Evolutionary conservation across 768 basidiomycete species (phyloP).

Genomic region (Hygrophoropsis aurantiaca): DNA sequence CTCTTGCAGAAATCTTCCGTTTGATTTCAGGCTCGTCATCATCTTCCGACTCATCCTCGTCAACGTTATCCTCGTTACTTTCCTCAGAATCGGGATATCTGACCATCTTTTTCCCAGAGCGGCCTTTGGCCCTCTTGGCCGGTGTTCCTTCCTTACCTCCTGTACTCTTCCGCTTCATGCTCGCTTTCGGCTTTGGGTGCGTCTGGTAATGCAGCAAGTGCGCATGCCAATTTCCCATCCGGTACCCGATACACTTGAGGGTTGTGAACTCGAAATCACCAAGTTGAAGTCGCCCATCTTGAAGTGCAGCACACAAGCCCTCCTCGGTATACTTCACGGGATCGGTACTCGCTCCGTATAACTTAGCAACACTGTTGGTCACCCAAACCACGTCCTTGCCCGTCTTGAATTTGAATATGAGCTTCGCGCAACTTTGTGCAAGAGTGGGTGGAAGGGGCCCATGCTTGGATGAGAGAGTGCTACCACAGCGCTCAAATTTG

Average conservation of each 20-base stretch:
- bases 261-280: constrained; percentile 16
- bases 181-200: constrained; percentile 10
- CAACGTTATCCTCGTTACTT: neutral
- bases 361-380: neutral
- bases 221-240: constrained; percentile 16
- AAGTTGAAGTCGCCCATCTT: constrained; percentile 16
- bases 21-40: constrained; percentile 12
- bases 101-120: neutral
- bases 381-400: constrained; percentile 5
- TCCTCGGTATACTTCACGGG: constrained; percentile 5
- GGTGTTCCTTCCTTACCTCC: neutral
- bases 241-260: constrained; percentile 19
- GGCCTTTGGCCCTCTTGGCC: neutral
- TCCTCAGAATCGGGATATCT: neutral
- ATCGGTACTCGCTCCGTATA: neutral
- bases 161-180: neutral
- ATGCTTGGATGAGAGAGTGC: constrained; percentile 10
- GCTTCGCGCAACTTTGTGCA: constrained; percentile 7
- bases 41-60: neutral
- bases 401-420: neutral
- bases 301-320: constrained; percentile 9
- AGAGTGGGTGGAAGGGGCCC: constrained; percentile 4
- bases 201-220: constrained; percentile 10
- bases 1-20: constrained; percentile 17
- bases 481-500: constrained; percentile 7